Evolutionary conservation across 495 filamentous ascomycete genomes (phyloP).

Genomic region (Melanomma pulvis-pyrius): DNA sequence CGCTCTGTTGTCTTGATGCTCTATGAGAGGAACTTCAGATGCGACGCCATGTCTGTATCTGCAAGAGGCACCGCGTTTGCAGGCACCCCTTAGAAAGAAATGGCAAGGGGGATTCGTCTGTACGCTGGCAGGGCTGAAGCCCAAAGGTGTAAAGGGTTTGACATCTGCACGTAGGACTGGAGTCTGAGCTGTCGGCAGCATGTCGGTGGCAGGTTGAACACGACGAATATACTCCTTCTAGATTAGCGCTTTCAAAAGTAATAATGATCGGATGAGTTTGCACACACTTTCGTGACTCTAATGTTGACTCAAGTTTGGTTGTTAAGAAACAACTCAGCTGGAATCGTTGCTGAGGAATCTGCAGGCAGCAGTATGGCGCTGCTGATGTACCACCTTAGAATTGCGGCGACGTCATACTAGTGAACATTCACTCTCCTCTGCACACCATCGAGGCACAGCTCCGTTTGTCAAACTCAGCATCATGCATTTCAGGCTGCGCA

Average conservation of each 20-base stretch:
- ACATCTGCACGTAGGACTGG: neutral
- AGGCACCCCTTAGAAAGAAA: constrained; percentile 19
- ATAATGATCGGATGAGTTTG: neutral
- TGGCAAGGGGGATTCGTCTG: constrained; percentile 6
- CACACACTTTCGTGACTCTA: no score
- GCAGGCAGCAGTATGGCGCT: neutral
- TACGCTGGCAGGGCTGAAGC: neutral
- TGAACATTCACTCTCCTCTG: neutral
- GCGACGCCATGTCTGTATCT: constrained; percentile 4
- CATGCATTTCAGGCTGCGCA: neutral
- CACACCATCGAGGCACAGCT: neutral
- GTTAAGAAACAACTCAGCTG: no score
- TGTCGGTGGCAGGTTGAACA: neutral
- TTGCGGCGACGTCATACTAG: neutral
- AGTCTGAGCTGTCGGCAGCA: neutral
- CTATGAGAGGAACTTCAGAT: neutral
- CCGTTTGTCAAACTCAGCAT: no score
- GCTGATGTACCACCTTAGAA: neutral
- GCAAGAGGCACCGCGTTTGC: constrained; percentile 10
- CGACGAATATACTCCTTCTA: neutral
- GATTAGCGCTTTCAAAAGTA: neutral
- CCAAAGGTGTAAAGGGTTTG: neutral
- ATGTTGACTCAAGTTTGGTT: no score
- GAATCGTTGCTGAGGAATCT: neutral
- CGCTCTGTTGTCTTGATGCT: neutral